These are phyloP conservation scores for Edaphochlamys debaryana DNA, from an alignment of 139 green algal species.

Conservation along the genomic window DNA sequence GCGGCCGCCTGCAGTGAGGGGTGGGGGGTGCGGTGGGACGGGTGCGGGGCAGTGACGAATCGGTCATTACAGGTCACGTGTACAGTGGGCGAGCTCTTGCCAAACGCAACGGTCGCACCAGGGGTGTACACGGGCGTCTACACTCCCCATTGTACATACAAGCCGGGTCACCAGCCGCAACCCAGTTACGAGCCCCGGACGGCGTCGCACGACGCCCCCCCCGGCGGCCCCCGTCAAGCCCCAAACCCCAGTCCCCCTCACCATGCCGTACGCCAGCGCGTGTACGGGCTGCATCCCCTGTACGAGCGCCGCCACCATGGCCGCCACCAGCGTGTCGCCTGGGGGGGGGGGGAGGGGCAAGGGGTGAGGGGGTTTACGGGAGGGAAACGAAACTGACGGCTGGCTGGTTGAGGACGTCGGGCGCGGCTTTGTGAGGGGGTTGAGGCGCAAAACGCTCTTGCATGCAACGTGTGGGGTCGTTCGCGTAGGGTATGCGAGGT, in stretches of 20 bases:
- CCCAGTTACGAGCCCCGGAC: too few relatives aligned
- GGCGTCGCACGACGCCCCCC: neutral
- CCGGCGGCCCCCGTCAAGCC: too few relatives aligned
- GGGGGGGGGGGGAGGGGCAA: neutral
- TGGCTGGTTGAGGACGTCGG: too few relatives aligned
- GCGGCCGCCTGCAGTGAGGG: constrained; percentile 14
- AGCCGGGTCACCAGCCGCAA: too few relatives aligned
- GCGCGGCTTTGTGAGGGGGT: too few relatives aligned
- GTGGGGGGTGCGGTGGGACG: neutral
- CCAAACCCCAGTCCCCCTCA: neutral
- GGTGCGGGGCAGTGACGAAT: neutral
- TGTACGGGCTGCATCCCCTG: constrained; percentile 1
- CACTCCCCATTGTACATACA: neutral
- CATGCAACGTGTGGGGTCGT: too few relatives aligned
- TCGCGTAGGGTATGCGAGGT: too few relatives aligned
- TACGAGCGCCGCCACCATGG: constrained; percentile 56
- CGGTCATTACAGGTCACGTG: neutral
- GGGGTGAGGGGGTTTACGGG: neutral
- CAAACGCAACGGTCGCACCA: too few relatives aligned
- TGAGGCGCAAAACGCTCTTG: too few relatives aligned
- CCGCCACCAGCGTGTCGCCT: constrained; percentile 69
- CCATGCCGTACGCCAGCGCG: constrained; percentile 51
- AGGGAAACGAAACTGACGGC: neutral
- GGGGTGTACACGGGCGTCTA: too few relatives aligned
- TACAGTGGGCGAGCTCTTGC: neutral